These are phyloP conservation scores for Diplodia sapinea DNA, from an alignment of 2,329 filamentous ascomycete species.

Conservation along the genomic window DNA sequence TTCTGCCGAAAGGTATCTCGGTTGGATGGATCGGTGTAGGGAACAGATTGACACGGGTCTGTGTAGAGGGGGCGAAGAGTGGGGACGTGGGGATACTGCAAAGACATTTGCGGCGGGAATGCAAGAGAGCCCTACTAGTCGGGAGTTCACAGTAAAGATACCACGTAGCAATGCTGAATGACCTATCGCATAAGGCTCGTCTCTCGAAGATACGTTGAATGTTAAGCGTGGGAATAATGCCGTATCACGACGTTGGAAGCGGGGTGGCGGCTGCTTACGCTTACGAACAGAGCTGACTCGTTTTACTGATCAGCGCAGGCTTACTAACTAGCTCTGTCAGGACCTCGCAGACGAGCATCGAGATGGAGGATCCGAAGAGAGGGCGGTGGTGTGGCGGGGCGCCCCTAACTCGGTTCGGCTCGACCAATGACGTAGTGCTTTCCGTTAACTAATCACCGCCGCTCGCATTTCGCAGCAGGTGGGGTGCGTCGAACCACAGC, in stretches of 20 bases:
- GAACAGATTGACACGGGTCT: neutral
- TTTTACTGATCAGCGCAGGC: neutral
- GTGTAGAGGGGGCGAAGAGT: too few species aligned
- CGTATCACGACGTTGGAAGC: too few species aligned
- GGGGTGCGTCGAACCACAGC: neutral
- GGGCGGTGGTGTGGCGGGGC: neutral
- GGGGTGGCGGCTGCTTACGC: neutral
- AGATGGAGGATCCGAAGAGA: neutral
- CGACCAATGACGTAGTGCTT: neutral
- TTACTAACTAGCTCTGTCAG: neutral
- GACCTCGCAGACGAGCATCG: neutral
- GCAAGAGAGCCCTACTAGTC: too few species aligned
- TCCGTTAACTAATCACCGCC: neutral
- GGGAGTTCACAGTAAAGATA: neutral
- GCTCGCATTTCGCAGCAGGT: constrained; percentile 21
- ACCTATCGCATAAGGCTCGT: neutral
- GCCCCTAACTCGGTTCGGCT: neutral
- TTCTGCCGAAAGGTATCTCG: neutral
- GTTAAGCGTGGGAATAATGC: too few species aligned
- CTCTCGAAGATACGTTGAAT: neutral
- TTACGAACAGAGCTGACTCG: neutral
- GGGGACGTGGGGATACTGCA: too few species aligned
- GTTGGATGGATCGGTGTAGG: neutral
- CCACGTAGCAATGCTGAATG: neutral
- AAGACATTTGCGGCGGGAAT: too few species aligned